A percentile compares a stretch with the other conserved stretches of the same genome.
Conservation (phyloP, 2,329 filamentous ascomycete genomes). For the Diaporthe citrichinensis region DNA sequence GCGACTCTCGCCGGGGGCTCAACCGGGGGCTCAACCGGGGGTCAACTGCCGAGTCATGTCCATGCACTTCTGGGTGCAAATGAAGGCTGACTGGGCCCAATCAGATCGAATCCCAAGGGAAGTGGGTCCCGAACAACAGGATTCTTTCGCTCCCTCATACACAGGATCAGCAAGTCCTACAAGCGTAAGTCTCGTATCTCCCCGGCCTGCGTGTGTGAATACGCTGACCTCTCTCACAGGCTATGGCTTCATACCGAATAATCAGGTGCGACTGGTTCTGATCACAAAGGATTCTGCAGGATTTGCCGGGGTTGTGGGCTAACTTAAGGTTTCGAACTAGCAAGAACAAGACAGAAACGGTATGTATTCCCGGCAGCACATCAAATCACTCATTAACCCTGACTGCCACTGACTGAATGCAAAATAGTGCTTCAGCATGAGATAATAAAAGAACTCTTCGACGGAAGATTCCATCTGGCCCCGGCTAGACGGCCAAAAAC, state of each 20-base stretch:
- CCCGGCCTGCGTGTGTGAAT: not conserved
- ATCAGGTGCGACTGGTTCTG: conserved; percentile 41
- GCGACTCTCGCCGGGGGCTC: not conserved
- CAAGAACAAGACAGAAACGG: conserved; percentile 50
- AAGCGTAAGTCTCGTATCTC: conserved; percentile 42
- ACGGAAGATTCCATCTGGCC: conserved; percentile 48
- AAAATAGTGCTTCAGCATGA: conserved; percentile 48
- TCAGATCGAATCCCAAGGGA: conserved; percentile 21
- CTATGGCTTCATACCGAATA: conserved; percentile 42
- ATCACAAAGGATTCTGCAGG: no score
- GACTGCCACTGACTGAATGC: conserved; percentile 1
- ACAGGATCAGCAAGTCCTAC: conserved; percentile 45
- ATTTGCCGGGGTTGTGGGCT: conserved; percentile 38
- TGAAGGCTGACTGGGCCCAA: conserved; percentile 23
- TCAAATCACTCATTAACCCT: not conserved
- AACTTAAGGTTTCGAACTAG: conserved; percentile 42
- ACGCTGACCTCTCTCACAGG: conserved; percentile 1
- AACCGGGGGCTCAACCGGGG: not conserved
- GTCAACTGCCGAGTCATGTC: conserved; percentile 25
- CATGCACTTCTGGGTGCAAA: not conserved
- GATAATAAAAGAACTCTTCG: conserved; percentile 49
- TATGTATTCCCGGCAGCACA: conserved; percentile 39
- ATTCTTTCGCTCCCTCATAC: conserved; percentile 44
- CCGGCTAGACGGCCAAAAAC: conserved; percentile 47
- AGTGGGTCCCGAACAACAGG: conserved; percentile 35